A percentile compares a stretch with the other conserved stretches of the same genome.
These are phyloP conservation scores for Kluyveromyces lactis DNA, from an alignment of 805 yeast genomes.

Conservation along the genomic window DNA sequence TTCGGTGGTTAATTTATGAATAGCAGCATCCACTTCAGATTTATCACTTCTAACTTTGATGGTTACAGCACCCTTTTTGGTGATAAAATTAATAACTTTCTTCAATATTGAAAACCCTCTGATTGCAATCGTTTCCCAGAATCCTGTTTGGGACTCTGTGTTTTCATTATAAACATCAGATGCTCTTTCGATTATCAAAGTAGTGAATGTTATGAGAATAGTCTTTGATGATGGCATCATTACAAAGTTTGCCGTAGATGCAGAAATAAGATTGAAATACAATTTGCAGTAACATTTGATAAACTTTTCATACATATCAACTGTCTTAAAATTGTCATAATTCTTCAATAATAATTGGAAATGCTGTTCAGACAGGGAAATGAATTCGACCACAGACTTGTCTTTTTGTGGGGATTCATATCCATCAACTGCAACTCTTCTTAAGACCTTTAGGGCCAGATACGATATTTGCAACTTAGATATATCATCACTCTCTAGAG, in stretches of 20 bases:
- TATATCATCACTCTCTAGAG: conserved; percentile 27
- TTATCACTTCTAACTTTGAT: conserved; percentile 59
- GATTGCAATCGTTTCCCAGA: conserved; percentile 72
- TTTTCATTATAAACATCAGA: conserved; percentile 49
- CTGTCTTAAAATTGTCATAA: conserved; percentile 39
- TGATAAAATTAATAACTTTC: conserved; percentile 50
- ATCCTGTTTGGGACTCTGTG: conserved; percentile 41
- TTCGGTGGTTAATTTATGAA: conserved; percentile 40
- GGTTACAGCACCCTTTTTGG: conserved; percentile 59
- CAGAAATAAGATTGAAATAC: conserved; percentile 48
- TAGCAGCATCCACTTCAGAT: conserved; percentile 51
- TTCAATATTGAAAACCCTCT: conserved; percentile 59
- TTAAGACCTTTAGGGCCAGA: conserved; percentile 60
- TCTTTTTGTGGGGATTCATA: conserved; percentile 61
- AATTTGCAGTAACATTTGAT: conserved; percentile 70
- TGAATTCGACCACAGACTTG: conserved; percentile 46
- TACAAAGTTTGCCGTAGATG: conserved; percentile 63
- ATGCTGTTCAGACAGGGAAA: conserved; percentile 48
- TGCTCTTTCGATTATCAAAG: conserved; percentile 57
- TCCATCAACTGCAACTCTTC: conserved; percentile 72
- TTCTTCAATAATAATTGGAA: conserved; percentile 46
- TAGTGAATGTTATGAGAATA: conserved; percentile 52
- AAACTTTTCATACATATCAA: conserved; percentile 51
- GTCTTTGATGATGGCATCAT: conserved; percentile 56
- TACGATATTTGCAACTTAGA: conserved; percentile 68